phyloP scores from a whole-genome alignment of 192 early-diverging fungal genomes.

The Dimargaris xerosporica region DNA sequence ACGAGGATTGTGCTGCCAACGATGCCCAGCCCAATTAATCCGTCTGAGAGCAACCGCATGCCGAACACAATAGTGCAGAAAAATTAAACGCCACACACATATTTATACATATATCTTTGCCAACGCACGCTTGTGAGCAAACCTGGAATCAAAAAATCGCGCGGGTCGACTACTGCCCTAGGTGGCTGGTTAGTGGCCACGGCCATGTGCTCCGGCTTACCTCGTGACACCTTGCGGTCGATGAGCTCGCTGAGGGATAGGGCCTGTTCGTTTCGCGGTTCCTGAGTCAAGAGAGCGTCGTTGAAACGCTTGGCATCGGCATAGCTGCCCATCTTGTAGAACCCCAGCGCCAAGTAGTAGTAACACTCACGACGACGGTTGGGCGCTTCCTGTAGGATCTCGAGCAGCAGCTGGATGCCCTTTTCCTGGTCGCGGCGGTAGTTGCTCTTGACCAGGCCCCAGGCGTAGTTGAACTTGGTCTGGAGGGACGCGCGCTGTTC shows the following conservation, averaged over 20 bases:
- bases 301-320: constrained; percentile 64
- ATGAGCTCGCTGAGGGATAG: constrained; percentile 52
- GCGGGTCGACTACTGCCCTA: not conserved
- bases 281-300: constrained; percentile 62
- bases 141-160: not conserved
- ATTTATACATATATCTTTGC: constrained; percentile 9
- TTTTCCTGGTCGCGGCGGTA: constrained; percentile 47
- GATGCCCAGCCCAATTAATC: constrained; percentile 77
- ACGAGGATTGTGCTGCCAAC: constrained; percentile 60
- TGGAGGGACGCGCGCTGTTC: constrained; percentile 57
- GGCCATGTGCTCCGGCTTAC: constrained; percentile 16
- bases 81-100: not conserved
- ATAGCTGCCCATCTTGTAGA: constrained; percentile 85
- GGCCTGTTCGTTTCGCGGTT: constrained; percentile 75
- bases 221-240: constrained; percentile 62
- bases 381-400: constrained; percentile 72
- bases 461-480: constrained; percentile 95
- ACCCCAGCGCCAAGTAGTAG: constrained; percentile 83
- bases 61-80: not conserved
- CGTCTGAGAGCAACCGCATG: constrained; percentile 34
- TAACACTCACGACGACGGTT: constrained; percentile 84
- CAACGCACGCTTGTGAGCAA: not conserved
- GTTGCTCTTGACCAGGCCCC: constrained; percentile 69
- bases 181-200: not conserved
- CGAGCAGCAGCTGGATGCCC: constrained; percentile 61